Evolutionary conservation across 805 yeast species (phyloP).

Genomic region (Ascoidea tarda): DNA sequence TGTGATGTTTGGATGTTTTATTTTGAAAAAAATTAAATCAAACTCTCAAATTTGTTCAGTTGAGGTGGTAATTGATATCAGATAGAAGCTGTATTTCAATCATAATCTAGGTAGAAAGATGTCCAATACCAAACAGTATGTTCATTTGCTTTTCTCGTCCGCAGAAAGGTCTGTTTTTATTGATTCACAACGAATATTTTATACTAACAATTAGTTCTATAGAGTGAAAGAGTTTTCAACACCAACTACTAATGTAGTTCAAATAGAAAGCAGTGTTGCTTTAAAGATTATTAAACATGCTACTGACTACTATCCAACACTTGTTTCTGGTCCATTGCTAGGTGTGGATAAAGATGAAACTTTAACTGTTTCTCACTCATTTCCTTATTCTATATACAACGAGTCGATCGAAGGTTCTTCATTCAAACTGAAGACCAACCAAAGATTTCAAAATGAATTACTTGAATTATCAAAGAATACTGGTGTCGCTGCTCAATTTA

Average conservation of each 20-base stretch:
- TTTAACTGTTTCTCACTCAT: constrained; percentile 40
- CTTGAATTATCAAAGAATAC: constrained; percentile 45
- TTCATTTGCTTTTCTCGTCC: background rate
- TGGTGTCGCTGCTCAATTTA: constrained; percentile 52
- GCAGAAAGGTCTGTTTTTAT: background rate
- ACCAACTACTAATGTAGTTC: constrained; percentile 8
- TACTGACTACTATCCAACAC: constrained; percentile 44
- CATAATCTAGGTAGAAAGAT: background rate
- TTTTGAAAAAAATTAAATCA: too few species aligned
- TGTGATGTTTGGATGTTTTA: too few species aligned
- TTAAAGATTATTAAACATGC: constrained; percentile 54
- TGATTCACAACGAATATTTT: background rate
- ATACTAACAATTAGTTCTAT: background rate
- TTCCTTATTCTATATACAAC: constrained; percentile 44
- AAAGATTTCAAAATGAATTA: constrained; percentile 55
- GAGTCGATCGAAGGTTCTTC: constrained; percentile 55
- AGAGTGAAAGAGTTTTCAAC: constrained; percentile 10
- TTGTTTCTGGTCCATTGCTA: constrained; percentile 56
- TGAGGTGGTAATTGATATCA: too few species aligned
- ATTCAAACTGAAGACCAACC: constrained; percentile 44
- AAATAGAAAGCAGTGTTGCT: constrained; percentile 23
- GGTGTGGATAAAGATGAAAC: constrained; percentile 51
- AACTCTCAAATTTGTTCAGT: too few species aligned
- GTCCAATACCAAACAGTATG: background rate
- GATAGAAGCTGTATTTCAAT: too few species aligned